Evolutionary conservation across 352 stramenopile species (phyloP).

Genomic region (Plasmopara halstedii): DNA sequence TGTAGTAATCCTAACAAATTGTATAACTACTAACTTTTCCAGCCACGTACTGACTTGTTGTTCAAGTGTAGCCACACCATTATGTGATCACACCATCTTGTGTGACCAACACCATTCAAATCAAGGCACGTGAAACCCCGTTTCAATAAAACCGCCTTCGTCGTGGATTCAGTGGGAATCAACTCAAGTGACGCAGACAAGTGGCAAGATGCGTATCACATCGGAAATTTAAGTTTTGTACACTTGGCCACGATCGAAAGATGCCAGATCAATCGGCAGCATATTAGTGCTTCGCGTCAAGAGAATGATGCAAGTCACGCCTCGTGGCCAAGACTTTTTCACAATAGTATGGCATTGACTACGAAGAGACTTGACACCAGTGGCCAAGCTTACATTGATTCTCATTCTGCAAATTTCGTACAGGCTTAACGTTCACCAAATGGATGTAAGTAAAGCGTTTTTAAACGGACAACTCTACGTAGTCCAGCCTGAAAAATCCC

Average conservation of each 20-base stretch:
- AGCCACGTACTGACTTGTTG: no score
- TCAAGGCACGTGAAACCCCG: no score
- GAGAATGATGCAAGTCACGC: not conserved
- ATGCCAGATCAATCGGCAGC: not conserved
- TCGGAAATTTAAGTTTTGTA: not conserved
- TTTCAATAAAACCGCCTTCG: no score
- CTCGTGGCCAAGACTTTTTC: not conserved
- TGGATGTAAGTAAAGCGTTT: not conserved
- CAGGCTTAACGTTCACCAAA: not conserved
- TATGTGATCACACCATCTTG: no score
- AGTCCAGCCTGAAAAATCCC: not conserved
- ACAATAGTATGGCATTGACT: not conserved
- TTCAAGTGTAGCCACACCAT: no score
- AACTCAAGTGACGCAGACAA: slow-evolving; percentile 12
- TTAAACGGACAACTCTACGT: not conserved
- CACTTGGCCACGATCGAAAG: not conserved
- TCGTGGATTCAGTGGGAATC: no score
- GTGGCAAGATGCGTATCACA: not conserved
- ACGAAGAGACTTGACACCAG: not conserved
- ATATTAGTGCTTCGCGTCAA: not conserved
- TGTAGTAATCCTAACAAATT: no score
- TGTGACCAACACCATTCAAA: no score
- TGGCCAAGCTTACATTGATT: not conserved
- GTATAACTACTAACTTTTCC: no score
- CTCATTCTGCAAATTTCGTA: not conserved